A percentile compares a stretch with the other conserved stretches of the same genome.
phyloP scores from a whole-genome alignment of 2,329 filamentous ascomycete species.

The Didymella arachidicola region DNA sequence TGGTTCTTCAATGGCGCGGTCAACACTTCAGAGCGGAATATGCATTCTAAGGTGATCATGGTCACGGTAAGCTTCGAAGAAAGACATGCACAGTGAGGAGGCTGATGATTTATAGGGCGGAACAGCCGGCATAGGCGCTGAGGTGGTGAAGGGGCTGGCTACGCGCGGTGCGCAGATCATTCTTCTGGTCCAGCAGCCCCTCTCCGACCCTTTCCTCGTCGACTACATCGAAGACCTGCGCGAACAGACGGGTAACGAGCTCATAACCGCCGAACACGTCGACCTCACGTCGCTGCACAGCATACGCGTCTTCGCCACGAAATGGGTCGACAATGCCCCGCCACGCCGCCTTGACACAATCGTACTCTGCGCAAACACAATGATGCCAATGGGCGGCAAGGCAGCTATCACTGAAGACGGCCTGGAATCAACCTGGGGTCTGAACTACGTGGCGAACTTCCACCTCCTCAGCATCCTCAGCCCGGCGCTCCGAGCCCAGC shows the following conservation, averaged over 20 bases:
- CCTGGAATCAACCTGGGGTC: constrained; percentile 87
- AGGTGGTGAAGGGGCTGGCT: constrained; percentile 77
- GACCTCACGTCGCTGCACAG: constrained; percentile 89
- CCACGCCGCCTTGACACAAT: constrained; percentile 89
- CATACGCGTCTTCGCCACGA: constrained; percentile 90
- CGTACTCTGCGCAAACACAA: constrained; percentile 81
- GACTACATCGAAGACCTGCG: constrained; percentile 93
- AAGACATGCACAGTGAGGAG: constrained; percentile 10
- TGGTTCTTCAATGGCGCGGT: constrained; percentile 76
- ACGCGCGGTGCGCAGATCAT: constrained; percentile 86
- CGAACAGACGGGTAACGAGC: constrained; percentile 75
- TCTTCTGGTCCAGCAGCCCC: constrained; percentile 82
- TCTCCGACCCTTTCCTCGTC: constrained; percentile 85
- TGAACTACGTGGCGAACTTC: constrained; percentile 96
- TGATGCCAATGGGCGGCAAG: constrained; percentile 72
- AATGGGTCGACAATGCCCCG: constrained; percentile 96
- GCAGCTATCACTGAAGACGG: constrained; percentile 75
- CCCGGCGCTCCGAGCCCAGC: constrained; percentile 88
- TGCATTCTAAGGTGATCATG: constrained; percentile 94
- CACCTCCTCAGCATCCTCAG: constrained; percentile 91
- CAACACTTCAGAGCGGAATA: constrained; percentile 78
- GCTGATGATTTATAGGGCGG: constrained; percentile 66
- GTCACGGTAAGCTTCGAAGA: constrained; percentile 70
- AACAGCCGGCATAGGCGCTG: constrained; percentile 89
- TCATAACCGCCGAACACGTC: constrained; percentile 95